phyloP scores from a whole-genome alignment of 768 basidiomycete genomes.

The Boletus vermiculosoides region DNA sequence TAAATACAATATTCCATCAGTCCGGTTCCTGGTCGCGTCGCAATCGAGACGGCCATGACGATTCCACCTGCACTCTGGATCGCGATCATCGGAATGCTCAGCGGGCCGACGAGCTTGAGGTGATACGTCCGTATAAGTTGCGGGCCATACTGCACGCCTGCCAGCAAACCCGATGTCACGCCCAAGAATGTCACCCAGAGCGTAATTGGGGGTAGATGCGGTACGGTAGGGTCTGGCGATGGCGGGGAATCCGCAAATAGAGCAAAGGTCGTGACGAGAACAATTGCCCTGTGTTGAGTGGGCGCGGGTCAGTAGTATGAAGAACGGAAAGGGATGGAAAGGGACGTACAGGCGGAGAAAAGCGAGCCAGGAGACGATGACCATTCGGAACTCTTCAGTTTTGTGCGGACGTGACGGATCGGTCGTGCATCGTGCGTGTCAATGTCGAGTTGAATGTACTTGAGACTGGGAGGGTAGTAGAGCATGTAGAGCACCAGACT shows the following conservation, averaged over 20 bases:
- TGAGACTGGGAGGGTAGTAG: conserved; percentile 86
- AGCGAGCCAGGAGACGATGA: conserved; percentile 71
- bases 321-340: neutral
- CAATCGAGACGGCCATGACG: conserved; percentile 83
- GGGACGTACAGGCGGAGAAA: conserved; percentile 67
- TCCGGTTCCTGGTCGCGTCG: conserved; percentile 65
- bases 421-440: conserved; percentile 43
- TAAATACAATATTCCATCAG: conserved; percentile 23
- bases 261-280: conserved; percentile 58
- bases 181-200: conserved; percentile 89
- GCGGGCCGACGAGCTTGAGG: conserved; percentile 80
- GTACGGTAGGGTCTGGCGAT: conserved; percentile 35
- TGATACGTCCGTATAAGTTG: conserved; percentile 81
- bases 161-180: conserved; percentile 71
- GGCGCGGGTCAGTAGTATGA: neutral
- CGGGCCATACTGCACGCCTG: conserved; percentile 84
- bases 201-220: conserved; percentile 38
- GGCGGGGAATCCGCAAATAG: conserved; percentile 49
- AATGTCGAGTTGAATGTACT: conserved; percentile 54
- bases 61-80: conserved; percentile 91
- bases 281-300: conserved; percentile 34
- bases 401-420: conserved; percentile 43
- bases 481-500: conserved; percentile 89
- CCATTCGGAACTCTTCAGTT: conserved; percentile 68
- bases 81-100: conserved; percentile 94